These are phyloP conservation scores for Comarum palustre DNA, from an alignment of 306 rosid genomes.

Conservation along the genomic window DNA sequence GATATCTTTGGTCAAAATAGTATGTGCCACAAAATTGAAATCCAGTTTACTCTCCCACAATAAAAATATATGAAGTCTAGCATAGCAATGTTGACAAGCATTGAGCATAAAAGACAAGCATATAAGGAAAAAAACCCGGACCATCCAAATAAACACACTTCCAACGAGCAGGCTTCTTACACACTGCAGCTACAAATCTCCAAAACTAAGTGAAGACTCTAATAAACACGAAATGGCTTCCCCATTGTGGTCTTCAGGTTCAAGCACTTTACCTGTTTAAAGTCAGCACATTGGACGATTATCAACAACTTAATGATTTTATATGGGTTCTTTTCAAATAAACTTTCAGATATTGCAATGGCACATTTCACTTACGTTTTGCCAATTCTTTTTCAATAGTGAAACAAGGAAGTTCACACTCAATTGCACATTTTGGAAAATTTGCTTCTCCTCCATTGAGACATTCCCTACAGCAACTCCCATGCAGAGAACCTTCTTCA, in stretches of 20 bases:
- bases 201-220: neutral
- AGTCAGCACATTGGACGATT: neutral
- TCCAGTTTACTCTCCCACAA: neutral
- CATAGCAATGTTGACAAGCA: neutral
- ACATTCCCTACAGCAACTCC: conserved; percentile 87
- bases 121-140: neutral
- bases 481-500: conserved; percentile 87
- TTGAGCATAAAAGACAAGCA: neutral
- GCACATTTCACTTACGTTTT: conserved; percentile 51
- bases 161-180: neutral
- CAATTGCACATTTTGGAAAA: conserved; percentile 81
- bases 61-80: neutral
- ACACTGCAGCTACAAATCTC: neutral
- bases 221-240: conserved; percentile 33
- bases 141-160: neutral
- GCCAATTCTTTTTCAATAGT: conserved; percentile 82
- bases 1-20: neutral
- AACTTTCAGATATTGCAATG: neutral
- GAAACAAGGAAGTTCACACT: conserved; percentile 85
- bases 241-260: conserved; percentile 44
- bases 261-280: conserved; percentile 37
- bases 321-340: neutral
- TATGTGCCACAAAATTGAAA: neutral
- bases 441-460: conserved; percentile 85
- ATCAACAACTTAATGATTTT: neutral